These are phyloP conservation scores for Aspergillus fischeri DNA, from an alignment of 2,329 filamentous ascomycete species.

Conservation along the genomic window DNA sequence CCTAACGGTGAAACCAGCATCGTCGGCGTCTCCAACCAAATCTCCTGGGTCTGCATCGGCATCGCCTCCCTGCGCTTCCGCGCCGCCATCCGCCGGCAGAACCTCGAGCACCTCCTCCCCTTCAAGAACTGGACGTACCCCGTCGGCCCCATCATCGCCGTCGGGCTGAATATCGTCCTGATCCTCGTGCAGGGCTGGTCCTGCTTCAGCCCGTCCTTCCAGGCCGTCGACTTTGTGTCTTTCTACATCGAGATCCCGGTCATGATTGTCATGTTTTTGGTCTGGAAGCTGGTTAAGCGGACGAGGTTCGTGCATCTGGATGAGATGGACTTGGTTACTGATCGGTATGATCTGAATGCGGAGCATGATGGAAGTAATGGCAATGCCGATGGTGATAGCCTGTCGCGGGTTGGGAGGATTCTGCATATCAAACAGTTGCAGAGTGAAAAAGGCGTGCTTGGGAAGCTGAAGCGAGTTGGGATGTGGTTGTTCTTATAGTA, in stretches of 20 bases:
- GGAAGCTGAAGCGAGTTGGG: conserved; percentile 28
- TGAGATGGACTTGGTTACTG: conserved; percentile 51
- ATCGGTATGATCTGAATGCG: conserved; percentile 32
- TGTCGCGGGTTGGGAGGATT: conserved; percentile 18
- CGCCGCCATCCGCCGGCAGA: conserved; percentile 52
- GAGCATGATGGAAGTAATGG: conserved; percentile 11
- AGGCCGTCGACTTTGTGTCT: conserved; percentile 57
- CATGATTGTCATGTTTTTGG: conserved; percentile 53
- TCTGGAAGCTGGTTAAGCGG: conserved; percentile 52
- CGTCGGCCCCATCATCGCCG: conserved; percentile 54
- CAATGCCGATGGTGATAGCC: conserved; percentile 21
- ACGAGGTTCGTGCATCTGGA: conserved; percentile 44
- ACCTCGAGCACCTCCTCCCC: conserved; percentile 58
- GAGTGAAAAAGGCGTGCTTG: conserved; percentile 11
- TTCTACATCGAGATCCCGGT: conserved; percentile 61
- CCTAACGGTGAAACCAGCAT: conserved; percentile 38
- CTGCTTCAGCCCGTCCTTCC: conserved; percentile 58
- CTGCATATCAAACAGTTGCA: conserved; percentile 4
- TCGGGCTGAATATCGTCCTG: conserved; percentile 56
- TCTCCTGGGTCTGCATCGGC: conserved; percentile 61
- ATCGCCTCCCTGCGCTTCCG: conserved; percentile 64
- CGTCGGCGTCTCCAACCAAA: conserved; percentile 64
- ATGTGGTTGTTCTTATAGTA: conserved; percentile 40
- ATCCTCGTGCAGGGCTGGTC: conserved; percentile 60
- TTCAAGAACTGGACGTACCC: conserved; percentile 67